A percentile compares a stretch with the other conserved stretches of the same genome.
These are phyloP conservation scores for Penicillium sclerotigenum DNA, from an alignment of 2,329 filamentous ascomycete species.

Conservation along the genomic window DNA sequence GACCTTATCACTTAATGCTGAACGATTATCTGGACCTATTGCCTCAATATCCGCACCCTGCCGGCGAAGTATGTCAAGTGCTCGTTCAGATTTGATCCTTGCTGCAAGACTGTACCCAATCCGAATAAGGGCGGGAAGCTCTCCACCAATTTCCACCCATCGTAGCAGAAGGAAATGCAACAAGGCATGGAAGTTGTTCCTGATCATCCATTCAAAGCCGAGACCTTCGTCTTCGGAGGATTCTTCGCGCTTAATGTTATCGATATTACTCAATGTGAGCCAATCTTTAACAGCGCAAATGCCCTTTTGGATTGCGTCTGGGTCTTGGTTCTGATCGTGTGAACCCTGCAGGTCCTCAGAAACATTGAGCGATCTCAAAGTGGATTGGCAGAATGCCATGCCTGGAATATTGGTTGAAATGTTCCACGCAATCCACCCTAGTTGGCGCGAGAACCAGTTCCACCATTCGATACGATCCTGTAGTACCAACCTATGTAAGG, in stretches of 20 bases:
- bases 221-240: neutral
- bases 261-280: neutral
- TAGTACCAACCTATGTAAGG: conserved; percentile 11
- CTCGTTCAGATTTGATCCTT: neutral
- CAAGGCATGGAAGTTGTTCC: neutral
- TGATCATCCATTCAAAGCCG: neutral
- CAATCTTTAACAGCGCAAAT: neutral
- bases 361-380: neutral
- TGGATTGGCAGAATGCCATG: neutral
- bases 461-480: conserved; percentile 11
- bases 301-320: neutral
- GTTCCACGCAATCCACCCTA: conserved; percentile 28
- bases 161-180: neutral
- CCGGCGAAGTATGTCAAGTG: neutral
- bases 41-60: neutral
- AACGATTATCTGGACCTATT: neutral
- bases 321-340: neutral
- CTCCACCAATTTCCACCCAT: neutral
- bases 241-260: neutral
- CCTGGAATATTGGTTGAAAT: conserved; percentile 10
- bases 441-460: conserved; percentile 17
- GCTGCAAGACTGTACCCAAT: neutral
- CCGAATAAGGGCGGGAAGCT: neutral
- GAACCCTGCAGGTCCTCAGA: neutral
- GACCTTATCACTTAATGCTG: neutral